These are phyloP conservation scores for Asterophora parasitica DNA, from an alignment of 768 basidiomycete species.

Conservation along the genomic window DNA sequence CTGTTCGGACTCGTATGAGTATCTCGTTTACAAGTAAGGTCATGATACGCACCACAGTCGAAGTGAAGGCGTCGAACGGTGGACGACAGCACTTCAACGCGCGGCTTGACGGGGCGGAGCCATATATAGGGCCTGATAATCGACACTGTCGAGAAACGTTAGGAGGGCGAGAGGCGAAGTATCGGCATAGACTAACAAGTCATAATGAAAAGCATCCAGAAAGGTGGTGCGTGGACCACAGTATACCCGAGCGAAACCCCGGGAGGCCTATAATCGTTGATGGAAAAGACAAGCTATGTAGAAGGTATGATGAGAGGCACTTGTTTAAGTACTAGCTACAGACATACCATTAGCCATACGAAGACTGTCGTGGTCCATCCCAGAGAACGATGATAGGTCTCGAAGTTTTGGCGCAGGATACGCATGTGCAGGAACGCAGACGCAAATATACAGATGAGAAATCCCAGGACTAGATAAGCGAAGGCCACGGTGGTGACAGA, in stretches of 20 bases:
- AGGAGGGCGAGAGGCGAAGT: not conserved
- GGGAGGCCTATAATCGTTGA: constrained; percentile 39
- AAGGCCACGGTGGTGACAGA: constrained; percentile 7
- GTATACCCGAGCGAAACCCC: not conserved
- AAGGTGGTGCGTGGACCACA: not conserved
- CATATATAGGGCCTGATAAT: constrained; percentile 1
- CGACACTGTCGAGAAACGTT: not conserved
- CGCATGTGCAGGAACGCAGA: constrained; percentile 37
- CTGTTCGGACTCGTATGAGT: constrained; percentile 16
- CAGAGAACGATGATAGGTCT: constrained; percentile 37
- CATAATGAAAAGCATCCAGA: not conserved
- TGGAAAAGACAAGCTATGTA: not conserved
- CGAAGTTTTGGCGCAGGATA: constrained; percentile 36
- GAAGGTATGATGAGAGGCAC: too few species aligned
- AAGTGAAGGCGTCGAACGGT: constrained; percentile 2
- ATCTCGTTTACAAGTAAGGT: too few species aligned
- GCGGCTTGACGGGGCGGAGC: not conserved
- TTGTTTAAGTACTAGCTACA: not conserved
- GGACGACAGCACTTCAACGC: not conserved
- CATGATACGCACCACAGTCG: constrained; percentile 22
- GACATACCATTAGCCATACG: constrained; percentile 36
- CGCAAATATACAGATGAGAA: constrained; percentile 32
- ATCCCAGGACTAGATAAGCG: constrained; percentile 1
- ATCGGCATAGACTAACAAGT: not conserved
- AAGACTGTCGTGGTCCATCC: constrained; percentile 39